Evolutionary conservation across 768 basidiomycete genomes (phyloP).

Genomic region (Psilocybe cyanescens): DNA sequence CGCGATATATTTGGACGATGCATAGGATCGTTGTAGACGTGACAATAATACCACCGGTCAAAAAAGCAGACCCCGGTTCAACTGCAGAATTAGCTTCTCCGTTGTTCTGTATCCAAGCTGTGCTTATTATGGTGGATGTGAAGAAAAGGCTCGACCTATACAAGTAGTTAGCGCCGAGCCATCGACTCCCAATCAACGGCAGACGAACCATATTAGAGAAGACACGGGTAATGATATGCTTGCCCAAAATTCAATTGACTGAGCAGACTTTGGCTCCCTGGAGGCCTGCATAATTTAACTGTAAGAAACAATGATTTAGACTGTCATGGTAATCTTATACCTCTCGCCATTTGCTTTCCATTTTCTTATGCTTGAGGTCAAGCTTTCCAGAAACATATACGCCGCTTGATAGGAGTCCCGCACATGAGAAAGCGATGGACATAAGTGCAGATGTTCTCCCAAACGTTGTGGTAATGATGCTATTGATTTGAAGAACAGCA

Average conservation of each 20-base stretch:
- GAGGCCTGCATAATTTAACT: not conserved
- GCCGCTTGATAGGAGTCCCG: conserved; percentile 1
- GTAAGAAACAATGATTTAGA: too few relatives aligned
- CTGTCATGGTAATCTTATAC: not conserved
- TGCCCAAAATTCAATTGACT: conserved; percentile 4
- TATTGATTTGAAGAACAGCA: conserved; percentile 2
- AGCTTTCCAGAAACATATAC: not conserved
- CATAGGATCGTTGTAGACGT: not conserved
- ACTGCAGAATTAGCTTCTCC: not conserved
- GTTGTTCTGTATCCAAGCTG: not conserved
- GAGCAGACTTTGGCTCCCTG: not conserved
- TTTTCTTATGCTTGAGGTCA: not conserved
- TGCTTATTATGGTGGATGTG: not conserved
- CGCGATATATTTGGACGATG: not conserved
- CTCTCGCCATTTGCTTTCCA: conserved; percentile 2
- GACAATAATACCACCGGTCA: not conserved
- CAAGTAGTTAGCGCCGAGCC: not conserved
- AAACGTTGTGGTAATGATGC: not conserved
- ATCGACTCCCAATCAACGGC: not conserved
- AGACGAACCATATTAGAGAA: conserved; percentile 1
- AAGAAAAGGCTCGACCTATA: not conserved
- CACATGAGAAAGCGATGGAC: not conserved
- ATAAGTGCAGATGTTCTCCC: not conserved
- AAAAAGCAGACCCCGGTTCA: not conserved
- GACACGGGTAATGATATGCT: not conserved